Evolutionary conservation across 2,329 filamentous ascomycete species (phyloP).

Genomic region (Teratosphaeria destructans): DNA sequence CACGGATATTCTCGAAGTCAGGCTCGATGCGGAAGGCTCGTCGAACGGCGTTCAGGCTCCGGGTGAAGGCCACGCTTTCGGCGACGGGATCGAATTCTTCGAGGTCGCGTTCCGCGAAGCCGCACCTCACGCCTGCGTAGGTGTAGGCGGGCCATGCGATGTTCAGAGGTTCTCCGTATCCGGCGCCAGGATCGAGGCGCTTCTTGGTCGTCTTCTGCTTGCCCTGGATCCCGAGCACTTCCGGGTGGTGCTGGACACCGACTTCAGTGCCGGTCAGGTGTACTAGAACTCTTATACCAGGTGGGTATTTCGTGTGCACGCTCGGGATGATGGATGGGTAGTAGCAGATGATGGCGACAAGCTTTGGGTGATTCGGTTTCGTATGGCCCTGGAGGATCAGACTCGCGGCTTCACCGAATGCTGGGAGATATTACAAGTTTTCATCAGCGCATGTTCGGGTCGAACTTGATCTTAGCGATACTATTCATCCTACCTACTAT

Average conservation of each 20-base stretch:
- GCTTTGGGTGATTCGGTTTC: conserved; percentile 43
- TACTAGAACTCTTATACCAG: conserved; percentile 40
- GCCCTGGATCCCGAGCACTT: conserved; percentile 44
- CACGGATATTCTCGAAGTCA: conserved; percentile 35
- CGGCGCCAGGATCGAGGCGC: conserved; percentile 40
- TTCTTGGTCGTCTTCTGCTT: conserved; percentile 40
- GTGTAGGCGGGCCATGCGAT: conserved; percentile 40
- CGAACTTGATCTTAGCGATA: neutral
- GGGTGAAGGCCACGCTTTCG: conserved; percentile 58
- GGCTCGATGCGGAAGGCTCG: conserved; percentile 47
- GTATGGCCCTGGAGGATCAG: conserved; percentile 48
- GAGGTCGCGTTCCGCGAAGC: conserved; percentile 62
- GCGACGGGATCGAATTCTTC: conserved; percentile 56
- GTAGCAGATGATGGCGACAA: conserved; percentile 52
- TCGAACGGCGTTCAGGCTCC: conserved; percentile 50
- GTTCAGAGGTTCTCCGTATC: conserved; percentile 37
- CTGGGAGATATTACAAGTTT: conserved; percentile 25
- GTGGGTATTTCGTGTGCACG: conserved; percentile 33
- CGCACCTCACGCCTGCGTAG: conserved; percentile 47
- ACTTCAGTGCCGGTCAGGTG: conserved; percentile 45
- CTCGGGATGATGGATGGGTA: conserved; percentile 51
- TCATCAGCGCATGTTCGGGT: neutral
- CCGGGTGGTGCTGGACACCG: conserved; percentile 39
- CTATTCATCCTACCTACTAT: conserved; percentile 44
- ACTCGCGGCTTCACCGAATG: conserved; percentile 52